Conservation (phyloP, 2,329 filamentous ascomycete species). For the Cordyceps pruinosa region DNA sequence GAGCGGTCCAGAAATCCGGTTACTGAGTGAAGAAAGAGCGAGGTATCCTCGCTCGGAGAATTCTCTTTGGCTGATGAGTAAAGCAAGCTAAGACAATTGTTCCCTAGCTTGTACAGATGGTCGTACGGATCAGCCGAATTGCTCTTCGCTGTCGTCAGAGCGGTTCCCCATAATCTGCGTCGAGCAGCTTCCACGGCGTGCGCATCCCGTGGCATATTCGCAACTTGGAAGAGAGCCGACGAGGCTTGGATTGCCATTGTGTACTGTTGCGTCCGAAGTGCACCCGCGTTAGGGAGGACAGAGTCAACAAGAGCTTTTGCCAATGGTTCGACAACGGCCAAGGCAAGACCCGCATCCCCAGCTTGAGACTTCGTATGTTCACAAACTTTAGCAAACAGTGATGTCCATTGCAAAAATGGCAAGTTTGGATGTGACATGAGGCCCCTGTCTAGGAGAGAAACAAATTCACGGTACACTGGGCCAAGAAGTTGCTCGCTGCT, state of each 20-base stretch:
- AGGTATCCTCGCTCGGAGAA: constrained; percentile 31
- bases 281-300: constrained; percentile 16
- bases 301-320: constrained; percentile 46
- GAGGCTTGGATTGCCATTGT: constrained; percentile 20
- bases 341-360: constrained; percentile 59
- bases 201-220: constrained; percentile 51
- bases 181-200: constrained; percentile 59
- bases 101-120: constrained; percentile 56
- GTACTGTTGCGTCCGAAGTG: neutral
- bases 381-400: constrained; percentile 51
- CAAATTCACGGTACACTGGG: constrained; percentile 62
- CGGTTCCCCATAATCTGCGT: constrained; percentile 53
- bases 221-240: constrained; percentile 37
- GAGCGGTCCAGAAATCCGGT: constrained; percentile 39
- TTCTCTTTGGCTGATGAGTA: constrained; percentile 43
- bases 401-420: constrained; percentile 40
- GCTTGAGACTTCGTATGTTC: constrained; percentile 53
- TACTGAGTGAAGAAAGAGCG: constrained; percentile 47
- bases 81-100: constrained; percentile 42
- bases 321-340: constrained; percentile 64
- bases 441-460: constrained; percentile 60
- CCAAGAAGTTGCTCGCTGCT: constrained; percentile 44
- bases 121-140: constrained; percentile 59
- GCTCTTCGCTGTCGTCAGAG: constrained; percentile 21
- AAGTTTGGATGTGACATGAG: constrained; percentile 43